These are phyloP conservation scores for Myxozyma mucilagina DNA, from an alignment of 805 yeast genomes.

Conservation along the genomic window DNA sequence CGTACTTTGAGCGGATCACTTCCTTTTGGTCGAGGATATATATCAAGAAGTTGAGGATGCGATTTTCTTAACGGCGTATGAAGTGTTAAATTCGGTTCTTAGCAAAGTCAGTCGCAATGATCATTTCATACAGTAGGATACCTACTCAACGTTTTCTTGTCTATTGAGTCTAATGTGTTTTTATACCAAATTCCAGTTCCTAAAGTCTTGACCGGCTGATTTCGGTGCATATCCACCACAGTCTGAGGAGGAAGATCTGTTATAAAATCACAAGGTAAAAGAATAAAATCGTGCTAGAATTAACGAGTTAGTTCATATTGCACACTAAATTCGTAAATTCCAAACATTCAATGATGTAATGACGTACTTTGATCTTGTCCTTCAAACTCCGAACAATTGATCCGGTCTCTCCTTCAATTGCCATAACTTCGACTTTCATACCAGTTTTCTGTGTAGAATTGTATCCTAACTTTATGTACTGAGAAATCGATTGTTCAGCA, in stretches of 20 bases:
- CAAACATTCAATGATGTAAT: not conserved
- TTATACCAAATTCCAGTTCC: constrained; percentile 77
- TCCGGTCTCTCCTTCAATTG: constrained; percentile 59
- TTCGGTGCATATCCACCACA: constrained; percentile 78
- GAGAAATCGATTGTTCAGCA: constrained; percentile 50
- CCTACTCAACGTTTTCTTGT: constrained; percentile 62
- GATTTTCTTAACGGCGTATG: constrained; percentile 40
- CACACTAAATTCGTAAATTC: not conserved
- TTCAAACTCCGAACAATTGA: constrained; percentile 54
- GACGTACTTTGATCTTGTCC: constrained; percentile 33
- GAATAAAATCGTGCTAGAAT: constrained; percentile 57
- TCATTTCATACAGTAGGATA: constrained; percentile 54
- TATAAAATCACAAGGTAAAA: constrained; percentile 90
- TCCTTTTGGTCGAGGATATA: constrained; percentile 52
- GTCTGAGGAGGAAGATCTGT: constrained; percentile 91
- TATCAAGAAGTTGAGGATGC: constrained; percentile 61
- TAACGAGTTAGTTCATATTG: not conserved
- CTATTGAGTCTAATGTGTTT: constrained; percentile 73
- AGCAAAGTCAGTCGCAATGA: constrained; percentile 32
- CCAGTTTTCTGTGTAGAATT: constrained; percentile 33
- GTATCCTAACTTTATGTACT: constrained; percentile 30
- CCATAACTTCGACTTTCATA: constrained; percentile 60
- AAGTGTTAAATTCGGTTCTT: constrained; percentile 37
- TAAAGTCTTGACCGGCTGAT: constrained; percentile 62
- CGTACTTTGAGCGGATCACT: constrained; percentile 69